phyloP scores from a whole-genome alignment of 352 stramenopile genomes.

The Pythium biforme region DNA sequence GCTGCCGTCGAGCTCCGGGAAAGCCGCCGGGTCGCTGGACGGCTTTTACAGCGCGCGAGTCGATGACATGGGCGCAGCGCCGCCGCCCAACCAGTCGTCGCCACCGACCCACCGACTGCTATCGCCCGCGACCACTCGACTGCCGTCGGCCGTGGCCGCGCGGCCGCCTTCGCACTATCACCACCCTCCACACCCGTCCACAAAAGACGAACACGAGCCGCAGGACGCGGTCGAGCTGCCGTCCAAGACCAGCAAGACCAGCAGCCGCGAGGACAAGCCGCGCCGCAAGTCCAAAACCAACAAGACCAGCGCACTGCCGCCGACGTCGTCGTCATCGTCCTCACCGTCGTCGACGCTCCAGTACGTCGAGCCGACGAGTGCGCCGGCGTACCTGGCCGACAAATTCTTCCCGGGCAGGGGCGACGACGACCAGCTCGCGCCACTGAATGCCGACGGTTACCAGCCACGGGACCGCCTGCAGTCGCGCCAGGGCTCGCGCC shows the following conservation, averaged over 20 bases:
- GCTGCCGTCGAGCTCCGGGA: no score
- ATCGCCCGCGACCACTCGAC: conserved; percentile 27
- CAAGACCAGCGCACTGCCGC: conserved; percentile 17
- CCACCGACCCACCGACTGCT: conserved; percentile 29
- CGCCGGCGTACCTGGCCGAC: conserved; percentile 8
- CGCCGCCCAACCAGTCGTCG: conserved; percentile 17
- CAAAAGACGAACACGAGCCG: conserved; percentile 9
- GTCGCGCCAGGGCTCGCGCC: conserved; percentile 73
- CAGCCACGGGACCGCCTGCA: conserved; percentile 71
- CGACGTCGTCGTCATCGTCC: neutral
- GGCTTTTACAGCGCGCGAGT: conserved; percentile 21
- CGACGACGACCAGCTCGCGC: conserved; percentile 41
- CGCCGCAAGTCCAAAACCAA: conserved; percentile 36
- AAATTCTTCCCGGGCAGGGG: conserved; percentile 18
- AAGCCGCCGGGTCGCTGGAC: no score
- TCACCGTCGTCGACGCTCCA: no score
- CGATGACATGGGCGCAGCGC: conserved; percentile 15
- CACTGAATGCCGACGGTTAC: conserved; percentile 46
- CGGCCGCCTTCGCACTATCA: no score
- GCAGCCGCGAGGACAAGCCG: conserved; percentile 20
- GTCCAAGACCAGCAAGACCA: conserved; percentile 13
- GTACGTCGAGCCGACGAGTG: no score
- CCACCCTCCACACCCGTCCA: conserved; percentile 26
- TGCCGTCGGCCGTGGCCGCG: conserved; percentile 34
- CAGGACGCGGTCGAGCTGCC: conserved; percentile 12